Evolutionary conservation across 1,284 basidiomycete genomes (phyloP).

Genomic region (Caloboletus inedulis): DNA sequence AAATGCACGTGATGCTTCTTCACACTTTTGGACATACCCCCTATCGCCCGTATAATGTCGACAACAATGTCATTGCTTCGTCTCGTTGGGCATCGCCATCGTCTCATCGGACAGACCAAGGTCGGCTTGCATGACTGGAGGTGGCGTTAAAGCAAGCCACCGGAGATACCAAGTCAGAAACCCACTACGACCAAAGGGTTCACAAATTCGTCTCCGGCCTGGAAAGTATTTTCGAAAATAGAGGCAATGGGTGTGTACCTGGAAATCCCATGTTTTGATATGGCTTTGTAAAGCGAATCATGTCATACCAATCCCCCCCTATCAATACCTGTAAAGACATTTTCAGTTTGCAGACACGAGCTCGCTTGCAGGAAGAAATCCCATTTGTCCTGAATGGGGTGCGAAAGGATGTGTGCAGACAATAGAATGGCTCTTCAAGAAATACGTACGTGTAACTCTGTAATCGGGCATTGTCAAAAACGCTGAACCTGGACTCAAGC

Average conservation of each 20-base stretch:
- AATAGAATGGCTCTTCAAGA: conserved; percentile 48
- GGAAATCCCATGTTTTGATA: conserved; percentile 44
- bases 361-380: conserved; percentile 28
- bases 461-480: conserved; percentile 34
- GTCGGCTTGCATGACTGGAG: conserved; percentile 48
- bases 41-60: no score
- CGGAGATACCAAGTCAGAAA: conserved; percentile 20
- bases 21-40: background rate
- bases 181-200: background rate
- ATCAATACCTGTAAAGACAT: background rate
- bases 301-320: conserved; percentile 45
- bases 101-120: conserved; percentile 43
- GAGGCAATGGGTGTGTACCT: conserved; percentile 17
- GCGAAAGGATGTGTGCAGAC: conserved; percentile 42
- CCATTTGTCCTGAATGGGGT: conserved; percentile 44
- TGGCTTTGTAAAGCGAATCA: conserved; percentile 32
- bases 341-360: background rate
- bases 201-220: conserved; percentile 59
- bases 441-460: conserved; percentile 48
- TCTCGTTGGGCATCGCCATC: conserved; percentile 35
- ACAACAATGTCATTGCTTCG: conserved; percentile 33
- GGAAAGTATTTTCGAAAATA: background rate
- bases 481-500: background rate
- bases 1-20: background rate
- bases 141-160: conserved; percentile 53